Evolutionary conservation across 495 filamentous ascomycete species (phyloP).

Genomic region (Penicillium coffeae): DNA sequence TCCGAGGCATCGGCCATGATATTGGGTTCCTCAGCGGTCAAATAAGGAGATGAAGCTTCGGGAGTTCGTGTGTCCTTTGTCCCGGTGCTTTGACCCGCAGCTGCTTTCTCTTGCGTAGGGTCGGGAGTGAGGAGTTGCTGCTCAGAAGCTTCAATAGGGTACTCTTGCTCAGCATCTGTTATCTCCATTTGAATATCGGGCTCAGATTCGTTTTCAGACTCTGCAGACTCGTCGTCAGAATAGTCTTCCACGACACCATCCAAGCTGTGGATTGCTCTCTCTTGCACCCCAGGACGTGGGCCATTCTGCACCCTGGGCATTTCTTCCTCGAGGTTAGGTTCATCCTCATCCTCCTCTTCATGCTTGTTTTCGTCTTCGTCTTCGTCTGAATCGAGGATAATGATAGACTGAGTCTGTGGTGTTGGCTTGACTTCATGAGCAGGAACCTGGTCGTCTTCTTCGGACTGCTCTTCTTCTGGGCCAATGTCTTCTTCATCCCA

Average conservation of each 20-base stretch:
- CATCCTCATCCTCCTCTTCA: neutral
- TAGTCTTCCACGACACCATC: slow-evolving; percentile 4
- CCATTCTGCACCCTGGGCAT: too few relatives aligned
- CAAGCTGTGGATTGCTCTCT: neutral
- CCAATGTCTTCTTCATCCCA: neutral
- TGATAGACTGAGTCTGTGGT: neutral
- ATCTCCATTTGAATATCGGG: neutral
- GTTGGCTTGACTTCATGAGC: neutral
- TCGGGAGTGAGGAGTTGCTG: slow-evolving; percentile 21
- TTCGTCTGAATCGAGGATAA: slow-evolving; percentile 2
- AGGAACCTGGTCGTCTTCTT: neutral
- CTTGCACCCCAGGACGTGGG: too few relatives aligned
- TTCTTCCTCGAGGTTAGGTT: neutral
- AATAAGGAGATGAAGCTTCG: too few relatives aligned
- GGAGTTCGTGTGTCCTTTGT: too few relatives aligned
- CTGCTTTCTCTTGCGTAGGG: slow-evolving; percentile 17
- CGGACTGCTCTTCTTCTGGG: neutral
- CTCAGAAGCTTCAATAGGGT: neutral
- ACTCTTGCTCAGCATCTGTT: neutral
- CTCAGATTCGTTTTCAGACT: neutral
- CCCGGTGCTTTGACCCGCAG: too few relatives aligned
- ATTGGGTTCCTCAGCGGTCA: too few relatives aligned
- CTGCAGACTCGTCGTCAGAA: neutral
- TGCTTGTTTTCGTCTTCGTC: neutral
- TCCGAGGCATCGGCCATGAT: too few relatives aligned